Evolutionary conservation across 2,329 filamentous ascomycete genomes (phyloP).

Genomic region (Diaporthe batatas): DNA sequence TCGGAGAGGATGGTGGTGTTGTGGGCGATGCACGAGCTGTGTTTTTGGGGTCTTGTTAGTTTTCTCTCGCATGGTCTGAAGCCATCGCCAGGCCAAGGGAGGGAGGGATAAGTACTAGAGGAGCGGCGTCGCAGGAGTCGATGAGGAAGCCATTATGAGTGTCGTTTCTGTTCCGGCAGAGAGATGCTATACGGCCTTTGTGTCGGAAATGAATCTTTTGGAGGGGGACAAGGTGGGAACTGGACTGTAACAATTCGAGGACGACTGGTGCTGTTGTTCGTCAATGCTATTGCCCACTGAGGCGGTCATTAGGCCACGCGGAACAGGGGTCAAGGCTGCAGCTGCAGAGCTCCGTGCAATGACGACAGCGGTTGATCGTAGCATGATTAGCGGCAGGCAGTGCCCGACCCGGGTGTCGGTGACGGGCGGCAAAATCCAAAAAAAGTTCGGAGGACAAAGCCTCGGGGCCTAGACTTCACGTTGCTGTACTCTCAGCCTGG

Average conservation of each 20-base stretch:
- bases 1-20: conserved; percentile 93
- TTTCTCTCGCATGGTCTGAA: conserved; percentile 25
- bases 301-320: conserved; percentile 16
- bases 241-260: background rate
- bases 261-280: background rate
- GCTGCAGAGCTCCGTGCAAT: conserved; percentile 1
- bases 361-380: conserved; percentile 24
- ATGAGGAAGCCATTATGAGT: conserved; percentile 76
- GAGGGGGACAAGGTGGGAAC: background rate
- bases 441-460: conserved; percentile 34
- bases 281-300: background rate
- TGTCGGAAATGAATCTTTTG: background rate
- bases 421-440: conserved; percentile 35
- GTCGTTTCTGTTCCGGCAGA: background rate
- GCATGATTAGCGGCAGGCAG: conserved; percentile 20
- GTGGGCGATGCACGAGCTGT: conserved; percentile 92
- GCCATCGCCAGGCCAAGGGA: conserved; percentile 6
- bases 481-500: background rate
- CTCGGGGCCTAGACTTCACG: background rate
- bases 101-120: conserved; percentile 73
- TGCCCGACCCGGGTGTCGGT: conserved; percentile 1
- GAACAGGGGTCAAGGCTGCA: conserved; percentile 23
- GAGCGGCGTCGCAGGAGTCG: conserved; percentile 74
- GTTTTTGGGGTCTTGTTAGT: conserved; percentile 41
- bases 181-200: background rate